Evolutionary conservation across 2,329 filamentous ascomycete genomes (phyloP).

Genomic region (Cladophialophora immunda): DNA sequence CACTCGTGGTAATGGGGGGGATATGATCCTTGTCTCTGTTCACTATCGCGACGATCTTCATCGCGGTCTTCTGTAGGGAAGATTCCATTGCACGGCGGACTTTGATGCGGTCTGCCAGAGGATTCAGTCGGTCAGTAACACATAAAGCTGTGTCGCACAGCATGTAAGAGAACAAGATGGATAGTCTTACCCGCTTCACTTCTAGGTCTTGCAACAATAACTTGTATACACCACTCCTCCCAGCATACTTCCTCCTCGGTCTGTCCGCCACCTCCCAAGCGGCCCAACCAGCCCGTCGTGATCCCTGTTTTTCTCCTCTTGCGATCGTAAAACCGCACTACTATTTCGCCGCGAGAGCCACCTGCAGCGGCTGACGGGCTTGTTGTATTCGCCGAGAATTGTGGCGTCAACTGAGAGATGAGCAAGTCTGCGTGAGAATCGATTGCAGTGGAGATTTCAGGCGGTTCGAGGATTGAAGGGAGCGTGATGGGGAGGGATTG

Average conservation of each 20-base stretch:
- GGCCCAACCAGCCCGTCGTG: constrained; percentile 62
- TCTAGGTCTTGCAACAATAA: constrained; percentile 88
- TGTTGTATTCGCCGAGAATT: constrained; percentile 51
- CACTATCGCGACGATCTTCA: constrained; percentile 88
- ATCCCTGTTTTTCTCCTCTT: constrained; percentile 80
- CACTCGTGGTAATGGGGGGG: constrained; percentile 91
- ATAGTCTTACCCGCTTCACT: constrained; percentile 79
- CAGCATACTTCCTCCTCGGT: constrained; percentile 94
- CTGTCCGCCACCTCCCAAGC: constrained; percentile 51
- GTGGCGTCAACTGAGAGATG: constrained; percentile 76
- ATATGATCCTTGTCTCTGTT: constrained; percentile 95
- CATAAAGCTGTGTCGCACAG: constrained; percentile 2
- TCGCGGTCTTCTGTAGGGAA: constrained; percentile 82
- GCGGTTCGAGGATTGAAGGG: constrained; percentile 83
- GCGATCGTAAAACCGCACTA: constrained; percentile 95
- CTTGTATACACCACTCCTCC: constrained; percentile 94
- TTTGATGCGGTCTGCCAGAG: constrained; percentile 76
- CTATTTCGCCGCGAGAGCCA: constrained; percentile 78
- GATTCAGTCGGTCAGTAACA: constrained; percentile 14
- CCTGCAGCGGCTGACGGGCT: constrained; percentile 52
- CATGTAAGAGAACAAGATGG: not conserved
- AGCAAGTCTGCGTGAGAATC: constrained; percentile 84
- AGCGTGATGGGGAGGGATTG: constrained; percentile 74
- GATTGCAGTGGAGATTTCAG: constrained; percentile 88
- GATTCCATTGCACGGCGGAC: constrained; percentile 91